These are phyloP conservation scores for Aspergillus clavatus DNA, from an alignment of 2,329 filamentous ascomycete genomes.

Conservation along the genomic window DNA sequence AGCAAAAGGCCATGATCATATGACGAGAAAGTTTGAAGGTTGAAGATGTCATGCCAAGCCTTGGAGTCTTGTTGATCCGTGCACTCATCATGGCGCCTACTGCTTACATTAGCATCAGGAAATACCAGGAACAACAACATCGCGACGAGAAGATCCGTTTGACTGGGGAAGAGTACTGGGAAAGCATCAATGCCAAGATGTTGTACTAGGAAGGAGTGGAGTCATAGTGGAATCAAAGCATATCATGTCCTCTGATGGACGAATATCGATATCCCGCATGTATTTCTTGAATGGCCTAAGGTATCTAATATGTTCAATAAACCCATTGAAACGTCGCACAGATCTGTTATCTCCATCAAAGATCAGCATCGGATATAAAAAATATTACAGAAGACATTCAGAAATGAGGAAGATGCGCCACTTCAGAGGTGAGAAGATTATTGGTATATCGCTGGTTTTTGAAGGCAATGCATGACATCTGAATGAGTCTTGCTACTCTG, in stretches of 20 bases:
- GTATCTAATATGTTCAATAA: neutral
- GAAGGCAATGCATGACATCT: constrained; percentile 49
- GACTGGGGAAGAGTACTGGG: neutral
- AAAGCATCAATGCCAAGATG: neutral
- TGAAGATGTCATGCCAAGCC: constrained; percentile 9
- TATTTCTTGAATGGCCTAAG: neutral
- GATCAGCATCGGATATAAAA: neutral
- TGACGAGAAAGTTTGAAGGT: neutral
- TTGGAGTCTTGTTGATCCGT: constrained; percentile 1
- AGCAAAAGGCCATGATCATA: neutral
- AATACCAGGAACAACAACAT: neutral
- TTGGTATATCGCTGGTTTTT: constrained; percentile 56
- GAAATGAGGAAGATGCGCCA: constrained; percentile 38
- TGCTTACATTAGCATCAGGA: neutral
- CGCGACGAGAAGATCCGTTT: neutral
- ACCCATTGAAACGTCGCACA: neutral
- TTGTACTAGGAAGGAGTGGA: neutral
- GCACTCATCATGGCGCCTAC: neutral
- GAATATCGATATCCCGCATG: neutral
- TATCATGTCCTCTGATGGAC: neutral
- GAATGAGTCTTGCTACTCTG: constrained; percentile 43
- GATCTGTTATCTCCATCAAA: neutral
- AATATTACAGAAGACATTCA: neutral
- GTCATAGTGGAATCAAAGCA: no score
- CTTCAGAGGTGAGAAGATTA: constrained; percentile 61